phyloP scores from a whole-genome alignment of 2,329 filamentous ascomycete species.

The Fusarium sp. region DNA sequence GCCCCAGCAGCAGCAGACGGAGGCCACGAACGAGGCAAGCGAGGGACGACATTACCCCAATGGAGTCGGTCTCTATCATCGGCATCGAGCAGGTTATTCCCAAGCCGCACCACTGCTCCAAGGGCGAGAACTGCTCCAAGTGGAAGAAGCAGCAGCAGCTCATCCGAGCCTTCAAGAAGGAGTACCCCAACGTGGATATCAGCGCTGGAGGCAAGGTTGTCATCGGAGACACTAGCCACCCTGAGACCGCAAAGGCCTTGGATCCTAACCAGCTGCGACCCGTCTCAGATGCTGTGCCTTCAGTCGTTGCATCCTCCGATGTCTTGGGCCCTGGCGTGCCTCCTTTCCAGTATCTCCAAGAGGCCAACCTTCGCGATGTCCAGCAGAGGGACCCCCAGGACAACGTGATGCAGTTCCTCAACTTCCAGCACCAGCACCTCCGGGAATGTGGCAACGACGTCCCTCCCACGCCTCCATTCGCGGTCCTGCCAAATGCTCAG shows the following conservation, averaged over 20 bases:
- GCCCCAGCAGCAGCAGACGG: slow-evolving; percentile 56
- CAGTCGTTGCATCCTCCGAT: slow-evolving; percentile 91
- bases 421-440: slow-evolving; percentile 75
- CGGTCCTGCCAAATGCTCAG: slow-evolving; percentile 61
- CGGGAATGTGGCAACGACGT: slow-evolving; percentile 63
- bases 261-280: slow-evolving; percentile 72
- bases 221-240: slow-evolving; percentile 84
- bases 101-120: slow-evolving; percentile 85
- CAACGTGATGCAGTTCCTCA: slow-evolving; percentile 91
- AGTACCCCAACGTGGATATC: slow-evolving; percentile 75
- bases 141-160: slow-evolving; percentile 84
- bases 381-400: slow-evolving; percentile 86
- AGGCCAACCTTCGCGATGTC: slow-evolving; percentile 77
- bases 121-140: slow-evolving; percentile 87
- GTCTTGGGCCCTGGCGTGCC: slow-evolving; percentile 80
- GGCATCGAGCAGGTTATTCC: slow-evolving; percentile 91
- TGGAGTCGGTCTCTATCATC: slow-evolving; percentile 90
- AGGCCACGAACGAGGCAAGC: slow-evolving; percentile 54
- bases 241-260: slow-evolving; percentile 70
- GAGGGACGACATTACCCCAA: slow-evolving; percentile 77
- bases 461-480: slow-evolving; percentile 77
- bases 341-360: slow-evolving; percentile 77
- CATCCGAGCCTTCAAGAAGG: slow-evolving; percentile 79
- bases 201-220: slow-evolving; percentile 74
- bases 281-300: slow-evolving; percentile 80